Base-by-base conservation (phyloP, 352 stramenopile species). In the Globisporangium splendens region DNA sequence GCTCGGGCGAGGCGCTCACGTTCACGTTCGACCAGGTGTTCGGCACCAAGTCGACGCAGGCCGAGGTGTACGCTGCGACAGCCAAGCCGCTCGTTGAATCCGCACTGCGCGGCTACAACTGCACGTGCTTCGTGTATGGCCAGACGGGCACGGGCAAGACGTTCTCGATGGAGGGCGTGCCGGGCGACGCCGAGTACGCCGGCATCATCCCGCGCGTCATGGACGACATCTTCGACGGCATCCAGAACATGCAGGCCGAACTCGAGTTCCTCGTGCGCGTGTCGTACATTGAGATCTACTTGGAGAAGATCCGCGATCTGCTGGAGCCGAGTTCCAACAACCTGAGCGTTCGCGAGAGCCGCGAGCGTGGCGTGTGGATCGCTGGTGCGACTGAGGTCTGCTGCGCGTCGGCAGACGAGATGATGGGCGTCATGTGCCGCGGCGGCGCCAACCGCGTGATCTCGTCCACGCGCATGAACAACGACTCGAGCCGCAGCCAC, bases 241-340 rank as follows among this genome's bases (percentile, higher is more conserved):
- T 91, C 50, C 63, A 80, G 35, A 75, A 80, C 55, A 88, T 88
- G 70, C 77, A 89, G 59, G 61, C 67, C 13, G 76, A 89, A 42
- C 73, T 91, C 41, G 77, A 98, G 58, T 99, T 98, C 73, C 80
- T 98, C 24, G 80, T 99, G 21, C 80, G 95, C 35, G 93, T 97
- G n/a, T 98, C 91, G 22, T 99, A 98, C 73, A 78, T 99, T 46
- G 97, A 99, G 70, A 99, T 99, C 61, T 99, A 99, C 82, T 97
- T 99, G 62, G 97, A 99, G 72, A 96, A 98, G 59, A 97, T 99
- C 35, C 77, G 92, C 8, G 97, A 99, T 72, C 73, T 99, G 44
- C 82, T 99, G 17, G 70, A 84, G 49, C 75, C 79, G 13, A 53
- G 68, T 13, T 77, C 66, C 0, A 86, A 65, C 39, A 88, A 88